Evolutionary conservation across 1,284 basidiomycete species (phyloP), one percentile per base, ranked within the genome.

Genomic region (Papiliotrema flavescens): DNA sequence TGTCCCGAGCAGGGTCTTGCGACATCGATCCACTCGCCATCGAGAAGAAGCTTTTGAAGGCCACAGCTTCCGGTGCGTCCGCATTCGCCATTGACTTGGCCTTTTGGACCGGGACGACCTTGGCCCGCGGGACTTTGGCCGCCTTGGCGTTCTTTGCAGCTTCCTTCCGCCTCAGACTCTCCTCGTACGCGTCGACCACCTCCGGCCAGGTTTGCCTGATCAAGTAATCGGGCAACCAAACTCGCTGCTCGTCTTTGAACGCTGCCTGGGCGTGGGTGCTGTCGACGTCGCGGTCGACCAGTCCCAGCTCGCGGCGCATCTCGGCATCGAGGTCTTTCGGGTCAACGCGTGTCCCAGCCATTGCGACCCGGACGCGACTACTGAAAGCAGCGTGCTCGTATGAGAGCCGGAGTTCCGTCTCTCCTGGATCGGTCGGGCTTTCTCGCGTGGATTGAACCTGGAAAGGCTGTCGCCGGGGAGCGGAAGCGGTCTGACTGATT

Each of bases 391-490:
- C 50, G 11, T 61, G 61, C 6, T 60, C 43, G 53, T 66, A 75
- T 2, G 64, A 61, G 9, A 77, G 47, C 0, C 75, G 65, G 36
- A 70, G 71, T 49, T 76, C 75, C 0, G 44, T 59, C 36, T 67
- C 49, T 9, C 62, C 59, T 13, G 56, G 45, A 44, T 62, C 65
- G 8, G 62, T 66, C 0, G 72, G 69, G 47, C 73, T 67, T 0
- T 50, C 35, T 20, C 73, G 61, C 1, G 54, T 60, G 0, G 60
- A 57, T 35, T 66, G 59, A 32, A 76, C 73, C 32, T 63, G 59
- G 24, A 66, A 39, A 13, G 39, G 28, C 11, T 34, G 40, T 34
- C 26, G 17, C 19, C 20, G 20, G 22, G 28, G 19, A 19, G 49
- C 22, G 14, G 35, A 19, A 32, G 28, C 11, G 28, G 28, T 32